A percentile compares a stretch with the other conserved stretches of the same genome.
These are phyloP conservation scores for Ichthyophthirius multifiliis DNA, from an alignment of 169 alveolate genomes.

Conservation along the genomic window DNA sequence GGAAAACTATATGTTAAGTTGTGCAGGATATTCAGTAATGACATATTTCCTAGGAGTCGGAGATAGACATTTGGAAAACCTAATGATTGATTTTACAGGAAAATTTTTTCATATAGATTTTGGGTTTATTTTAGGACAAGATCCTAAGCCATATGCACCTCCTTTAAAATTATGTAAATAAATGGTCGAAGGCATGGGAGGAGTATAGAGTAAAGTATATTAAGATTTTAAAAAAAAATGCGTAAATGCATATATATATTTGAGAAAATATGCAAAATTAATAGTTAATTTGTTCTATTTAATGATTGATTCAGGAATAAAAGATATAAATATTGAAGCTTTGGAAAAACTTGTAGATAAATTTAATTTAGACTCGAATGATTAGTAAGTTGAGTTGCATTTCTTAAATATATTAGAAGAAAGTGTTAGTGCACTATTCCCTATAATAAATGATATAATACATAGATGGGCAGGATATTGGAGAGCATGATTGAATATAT, in stretches of 20 bases:
- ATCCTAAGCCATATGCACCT: constrained; percentile 92
- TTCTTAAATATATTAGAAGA: constrained; percentile 85
- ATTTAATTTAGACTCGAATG: constrained; percentile 80
- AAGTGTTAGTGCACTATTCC: constrained; percentile 90
- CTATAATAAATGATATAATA: constrained; percentile 68
- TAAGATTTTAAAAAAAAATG: constrained; percentile 74
- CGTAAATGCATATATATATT: constrained; percentile 76
- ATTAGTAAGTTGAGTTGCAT: constrained; percentile 88
- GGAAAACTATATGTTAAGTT: constrained; percentile 91
- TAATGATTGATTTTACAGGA: constrained; percentile 92
- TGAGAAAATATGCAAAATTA: constrained; percentile 85
- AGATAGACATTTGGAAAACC: constrained; percentile 98
- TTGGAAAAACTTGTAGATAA: constrained; percentile 81
- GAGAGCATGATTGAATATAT: constrained; percentile 11
- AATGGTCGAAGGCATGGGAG: constrained; percentile 94
- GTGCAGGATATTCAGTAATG: constrained; percentile 97
- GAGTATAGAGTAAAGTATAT: constrained; percentile 86
- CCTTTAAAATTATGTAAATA: constrained; percentile 93
- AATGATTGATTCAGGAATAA: constrained; percentile 94
- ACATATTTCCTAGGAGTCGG: constrained; percentile 98
- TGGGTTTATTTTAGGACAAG: constrained; percentile 96
- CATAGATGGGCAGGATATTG: constrained; percentile 34
- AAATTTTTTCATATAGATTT: constrained; percentile 97
- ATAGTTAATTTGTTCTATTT: constrained; percentile 86
- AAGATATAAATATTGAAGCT: constrained; percentile 78